Base-by-base conservation (phyloP, 768 basidiomycete genomes). In the Panaeolus cyanescens region DNA sequence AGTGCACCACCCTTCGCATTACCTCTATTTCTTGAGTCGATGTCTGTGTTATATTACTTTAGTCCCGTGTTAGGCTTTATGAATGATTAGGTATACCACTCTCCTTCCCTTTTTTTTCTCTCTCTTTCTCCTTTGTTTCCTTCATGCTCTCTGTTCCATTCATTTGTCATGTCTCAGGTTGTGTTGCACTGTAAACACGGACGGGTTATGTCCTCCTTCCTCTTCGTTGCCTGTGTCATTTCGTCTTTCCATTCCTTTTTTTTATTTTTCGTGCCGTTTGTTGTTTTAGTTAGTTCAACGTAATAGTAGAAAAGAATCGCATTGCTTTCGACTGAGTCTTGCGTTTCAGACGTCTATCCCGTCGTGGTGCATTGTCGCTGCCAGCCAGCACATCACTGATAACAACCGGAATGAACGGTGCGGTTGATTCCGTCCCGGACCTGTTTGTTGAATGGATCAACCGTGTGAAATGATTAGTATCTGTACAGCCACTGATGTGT, bases 1-100 rank as follows among this genome's bases (percentile, higher is more conserved):
- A 50, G 45, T 50, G 45, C 45, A 25, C 25, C 25, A 50, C 25
- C 45, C 19, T 50, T 50, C 45, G 45, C 30, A 50, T 28, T 30
- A 50, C 45, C 45, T 50, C 45, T 15, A n/a, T 28, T 15, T 28
- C 25, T 28, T 50, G 45, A 50, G 45, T 50, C 45, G 45, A 50
- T 50, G 45, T 50, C 22, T 50, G 45, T 55, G 59, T 54, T 36
- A 42, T 50, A 54, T 57, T 59, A 25, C 36, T 55, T 50, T 60
- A 20, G 36, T 42, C 59, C 56, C 59, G 58, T 66, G 64, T 67
- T 64, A 59, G 66, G 61, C 58, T 67, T 64, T 67, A 63, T 61
- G 45, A 55, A 60, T 65, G 63, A 64, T 64, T 58, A 63, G 45
- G 64, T 63, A 64, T 62, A 62, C 61, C 59, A 50, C 56, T 58